A percentile compares a stretch with the other conserved stretches of the same genome.
Evolutionary conservation across 768 basidiomycete genomes (phyloP).

Genomic region (Postia placenta): DNA sequence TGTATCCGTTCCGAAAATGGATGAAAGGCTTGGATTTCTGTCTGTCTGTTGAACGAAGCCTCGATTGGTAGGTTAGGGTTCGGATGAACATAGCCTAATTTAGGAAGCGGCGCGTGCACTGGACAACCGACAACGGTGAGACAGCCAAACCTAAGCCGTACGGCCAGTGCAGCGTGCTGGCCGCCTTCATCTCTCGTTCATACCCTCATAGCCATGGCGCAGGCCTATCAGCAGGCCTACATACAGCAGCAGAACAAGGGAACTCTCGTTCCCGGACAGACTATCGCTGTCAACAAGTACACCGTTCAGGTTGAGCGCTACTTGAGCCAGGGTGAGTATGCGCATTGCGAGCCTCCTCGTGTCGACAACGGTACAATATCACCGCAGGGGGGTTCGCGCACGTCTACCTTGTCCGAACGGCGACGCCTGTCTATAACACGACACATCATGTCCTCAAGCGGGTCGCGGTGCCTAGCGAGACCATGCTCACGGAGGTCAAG

Average conservation of each 20-base stretch:
- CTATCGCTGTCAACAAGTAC: constrained; percentile 85
- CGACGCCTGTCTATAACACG: constrained; percentile 82
- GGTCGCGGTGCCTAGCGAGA: constrained; percentile 87
- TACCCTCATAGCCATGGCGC: constrained; percentile 37
- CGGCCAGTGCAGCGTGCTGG: not conserved
- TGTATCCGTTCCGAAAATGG: too few species aligned
- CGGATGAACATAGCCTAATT: not conserved
- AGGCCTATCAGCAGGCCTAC: constrained; percentile 40
- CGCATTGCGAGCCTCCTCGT: not conserved
- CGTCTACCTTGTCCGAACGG: constrained; percentile 91
- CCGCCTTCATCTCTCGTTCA: not conserved
- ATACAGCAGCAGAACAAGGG: constrained; percentile 43
- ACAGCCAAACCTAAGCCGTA: not conserved
- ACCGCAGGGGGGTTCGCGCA: constrained; percentile 90
- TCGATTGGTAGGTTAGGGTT: not conserved
- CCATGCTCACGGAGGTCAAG: constrained; percentile 88
- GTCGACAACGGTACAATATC: constrained; percentile 9
- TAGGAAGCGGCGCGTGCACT: not conserved
- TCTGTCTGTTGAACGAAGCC: too few species aligned
- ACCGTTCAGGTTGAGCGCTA: constrained; percentile 91
- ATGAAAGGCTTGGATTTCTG: too few species aligned
- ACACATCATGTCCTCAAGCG: constrained; percentile 96
- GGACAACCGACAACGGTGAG: not conserved
- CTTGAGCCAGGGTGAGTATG: constrained; percentile 78
- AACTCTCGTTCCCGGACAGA: constrained; percentile 75